Percentiles rank a stretch among this genome's conserved stretches.
phyloP scores from a whole-genome alignment of 768 basidiomycete species.

The Termitomyces sp. region DNA sequence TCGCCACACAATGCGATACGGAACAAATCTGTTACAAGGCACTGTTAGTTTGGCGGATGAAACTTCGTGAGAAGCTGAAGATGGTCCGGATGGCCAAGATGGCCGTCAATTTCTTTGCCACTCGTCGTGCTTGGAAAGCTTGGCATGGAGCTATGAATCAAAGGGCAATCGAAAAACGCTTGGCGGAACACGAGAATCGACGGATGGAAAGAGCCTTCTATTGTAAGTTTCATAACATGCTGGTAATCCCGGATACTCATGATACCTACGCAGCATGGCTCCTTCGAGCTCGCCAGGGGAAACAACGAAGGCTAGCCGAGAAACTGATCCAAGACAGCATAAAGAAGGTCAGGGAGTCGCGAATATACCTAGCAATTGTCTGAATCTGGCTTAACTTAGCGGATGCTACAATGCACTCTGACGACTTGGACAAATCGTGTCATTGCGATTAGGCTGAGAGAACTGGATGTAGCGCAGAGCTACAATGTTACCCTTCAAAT shows the following conservation, averaged over 20 bases:
- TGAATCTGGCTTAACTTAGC: conserved; percentile 33
- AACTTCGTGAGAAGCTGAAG: conserved; percentile 45
- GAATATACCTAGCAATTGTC: background rate
- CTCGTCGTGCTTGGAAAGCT: conserved; percentile 41
- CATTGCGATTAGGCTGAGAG: conserved; percentile 69
- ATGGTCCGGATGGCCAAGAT: conserved; percentile 50
- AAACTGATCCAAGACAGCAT: conserved; percentile 34
- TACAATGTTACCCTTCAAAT: conserved; percentile 26
- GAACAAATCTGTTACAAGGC: conserved; percentile 33
- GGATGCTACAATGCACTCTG: conserved; percentile 44
- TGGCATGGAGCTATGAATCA: conserved; percentile 47
- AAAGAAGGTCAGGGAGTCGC: conserved; percentile 31
- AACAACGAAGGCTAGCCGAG: conserved; percentile 42
- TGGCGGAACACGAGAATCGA: conserved; percentile 38
- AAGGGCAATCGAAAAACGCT: conserved; percentile 38
- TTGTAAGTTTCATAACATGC: conserved; percentile 5
- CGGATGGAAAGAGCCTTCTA: conserved; percentile 23
- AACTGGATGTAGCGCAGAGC: conserved; percentile 58
- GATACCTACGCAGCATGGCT: conserved; percentile 40
- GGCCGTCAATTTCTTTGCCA: conserved; percentile 47
- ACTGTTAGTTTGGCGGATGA: conserved; percentile 54
- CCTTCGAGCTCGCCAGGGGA: conserved; percentile 29
- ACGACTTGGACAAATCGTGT: conserved; percentile 68
- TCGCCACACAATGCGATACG: conserved; percentile 49
- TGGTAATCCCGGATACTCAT: background rate